These are phyloP conservation scores for Colletotrichum sp. DNA, from an alignment of 2,329 filamentous ascomycete genomes.

Conservation along the genomic window DNA sequence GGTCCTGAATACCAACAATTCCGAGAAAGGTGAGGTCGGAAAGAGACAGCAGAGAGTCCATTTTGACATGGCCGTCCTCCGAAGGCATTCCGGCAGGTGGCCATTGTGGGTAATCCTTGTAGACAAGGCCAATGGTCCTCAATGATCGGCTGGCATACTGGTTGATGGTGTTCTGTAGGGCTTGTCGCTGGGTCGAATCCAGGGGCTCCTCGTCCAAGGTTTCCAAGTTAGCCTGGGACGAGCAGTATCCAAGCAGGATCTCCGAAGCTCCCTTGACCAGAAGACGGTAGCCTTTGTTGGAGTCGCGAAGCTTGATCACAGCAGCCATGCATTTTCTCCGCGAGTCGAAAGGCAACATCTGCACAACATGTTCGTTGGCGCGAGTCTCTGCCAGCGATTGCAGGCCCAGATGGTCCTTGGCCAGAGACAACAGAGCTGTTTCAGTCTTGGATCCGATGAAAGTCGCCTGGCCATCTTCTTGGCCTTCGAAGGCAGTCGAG, in stretches of 20 bases:
- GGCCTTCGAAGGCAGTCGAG: slow-evolving; percentile 61
- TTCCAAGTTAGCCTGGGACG: slow-evolving; percentile 30
- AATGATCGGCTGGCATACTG: slow-evolving; percentile 68
- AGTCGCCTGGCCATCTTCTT: slow-evolving; percentile 46
- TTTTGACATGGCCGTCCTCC: slow-evolving; percentile 62
- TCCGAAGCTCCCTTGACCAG: slow-evolving; percentile 63
- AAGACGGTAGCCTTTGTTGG: slow-evolving; percentile 48
- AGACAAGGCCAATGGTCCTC: slow-evolving; percentile 77
- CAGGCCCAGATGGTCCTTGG: slow-evolving; percentile 55
- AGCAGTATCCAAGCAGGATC: slow-evolving; percentile 53
- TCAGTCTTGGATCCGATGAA: slow-evolving; percentile 64
- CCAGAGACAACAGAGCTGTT: slow-evolving; percentile 56
- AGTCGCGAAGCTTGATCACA: slow-evolving; percentile 50
- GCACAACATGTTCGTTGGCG: slow-evolving; percentile 48
- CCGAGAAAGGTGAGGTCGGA: slow-evolving; percentile 74
- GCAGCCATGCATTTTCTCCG: slow-evolving; percentile 63
- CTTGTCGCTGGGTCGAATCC: neutral
- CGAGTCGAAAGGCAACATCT: slow-evolving; percentile 61
- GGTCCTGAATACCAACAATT: slow-evolving; percentile 75
- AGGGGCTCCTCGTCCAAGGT: neutral
- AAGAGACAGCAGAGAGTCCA: slow-evolving; percentile 59
- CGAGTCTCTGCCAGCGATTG: slow-evolving; percentile 49
- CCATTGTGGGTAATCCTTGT: slow-evolving; percentile 74
- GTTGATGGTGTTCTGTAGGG: slow-evolving; percentile 51
- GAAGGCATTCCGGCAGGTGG: slow-evolving; percentile 64